Conservation (phyloP, 2,329 filamentous ascomycete genomes). For the Phialophora expanda region DNA sequence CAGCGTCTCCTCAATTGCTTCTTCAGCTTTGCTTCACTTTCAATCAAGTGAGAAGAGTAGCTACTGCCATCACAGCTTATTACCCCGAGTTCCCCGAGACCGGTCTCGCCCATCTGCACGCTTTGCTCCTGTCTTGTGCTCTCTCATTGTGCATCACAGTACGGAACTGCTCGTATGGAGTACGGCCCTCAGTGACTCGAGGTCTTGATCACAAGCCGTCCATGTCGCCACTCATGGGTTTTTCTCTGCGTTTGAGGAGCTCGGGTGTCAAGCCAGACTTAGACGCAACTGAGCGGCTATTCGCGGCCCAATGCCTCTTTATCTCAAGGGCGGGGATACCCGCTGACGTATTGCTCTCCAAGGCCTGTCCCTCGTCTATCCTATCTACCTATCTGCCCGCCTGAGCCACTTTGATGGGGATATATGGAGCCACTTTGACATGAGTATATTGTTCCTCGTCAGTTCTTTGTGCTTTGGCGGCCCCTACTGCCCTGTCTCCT, state of each 20-base stretch:
- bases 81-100: neutral
- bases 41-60: neutral
- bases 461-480: neutral
- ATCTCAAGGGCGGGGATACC: constrained; percentile 19
- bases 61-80: neutral
- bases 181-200: neutral
- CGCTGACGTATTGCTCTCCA: constrained; percentile 18
- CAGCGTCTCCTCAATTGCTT: neutral
- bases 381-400: neutral
- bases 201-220: constrained; percentile 8
- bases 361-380: neutral
- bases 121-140: neutral
- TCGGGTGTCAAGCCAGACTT: neutral
- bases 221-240: neutral
- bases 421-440: neutral
- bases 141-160: neutral
- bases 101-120: neutral
- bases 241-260: neutral
- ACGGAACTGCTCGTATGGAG: neutral
- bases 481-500: neutral
- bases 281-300: constrained; percentile 6
- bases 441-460: constrained; percentile 12
- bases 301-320: constrained; percentile 15
- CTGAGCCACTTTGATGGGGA: neutral
- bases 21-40: neutral